Evolutionary conservation across 2,329 filamentous ascomycete genomes (phyloP).

Genomic region (Sphaerulina musiva): DNA sequence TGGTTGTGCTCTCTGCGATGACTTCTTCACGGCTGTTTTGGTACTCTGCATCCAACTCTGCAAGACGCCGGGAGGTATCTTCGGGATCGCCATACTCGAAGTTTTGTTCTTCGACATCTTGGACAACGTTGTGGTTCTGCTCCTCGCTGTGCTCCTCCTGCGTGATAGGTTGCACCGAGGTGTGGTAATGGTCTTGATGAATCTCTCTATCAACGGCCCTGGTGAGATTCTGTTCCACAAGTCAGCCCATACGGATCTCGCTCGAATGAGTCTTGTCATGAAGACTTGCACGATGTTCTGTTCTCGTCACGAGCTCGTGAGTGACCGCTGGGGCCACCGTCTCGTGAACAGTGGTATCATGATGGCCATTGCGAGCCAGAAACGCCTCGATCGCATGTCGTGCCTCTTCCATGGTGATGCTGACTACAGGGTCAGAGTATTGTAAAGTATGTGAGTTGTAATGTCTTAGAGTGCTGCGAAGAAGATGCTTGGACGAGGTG

Average conservation of each 20-base stretch:
- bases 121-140: conserved; percentile 54
- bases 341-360: conserved; percentile 64
- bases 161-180: conserved; percentile 59
- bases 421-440: neutral
- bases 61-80: conserved; percentile 43
- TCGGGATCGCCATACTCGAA: conserved; percentile 54
- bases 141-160: conserved; percentile 54
- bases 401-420: conserved; percentile 55
- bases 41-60: conserved; percentile 50
- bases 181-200: conserved; percentile 67
- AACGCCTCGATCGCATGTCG: conserved; percentile 58
- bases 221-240: conserved; percentile 7
- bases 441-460: conserved; percentile 11
- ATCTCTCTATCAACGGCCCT: conserved; percentile 52
- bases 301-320: conserved; percentile 34
- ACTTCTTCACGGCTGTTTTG: conserved; percentile 44
- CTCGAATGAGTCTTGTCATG: neutral
- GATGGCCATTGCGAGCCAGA: conserved; percentile 54
- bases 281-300: conserved; percentile 46
- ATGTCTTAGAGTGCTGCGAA: conserved; percentile 2
- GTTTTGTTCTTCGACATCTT: conserved; percentile 53
- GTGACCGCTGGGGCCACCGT: conserved; percentile 53
- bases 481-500: conserved; percentile 8
- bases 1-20: conserved; percentile 45
- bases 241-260: neutral